Percentiles rank a stretch among this genome's conserved stretches.
Conservation (phyloP, 768 basidiomycete species). For the Pleurotus cornucopiae region DNA sequence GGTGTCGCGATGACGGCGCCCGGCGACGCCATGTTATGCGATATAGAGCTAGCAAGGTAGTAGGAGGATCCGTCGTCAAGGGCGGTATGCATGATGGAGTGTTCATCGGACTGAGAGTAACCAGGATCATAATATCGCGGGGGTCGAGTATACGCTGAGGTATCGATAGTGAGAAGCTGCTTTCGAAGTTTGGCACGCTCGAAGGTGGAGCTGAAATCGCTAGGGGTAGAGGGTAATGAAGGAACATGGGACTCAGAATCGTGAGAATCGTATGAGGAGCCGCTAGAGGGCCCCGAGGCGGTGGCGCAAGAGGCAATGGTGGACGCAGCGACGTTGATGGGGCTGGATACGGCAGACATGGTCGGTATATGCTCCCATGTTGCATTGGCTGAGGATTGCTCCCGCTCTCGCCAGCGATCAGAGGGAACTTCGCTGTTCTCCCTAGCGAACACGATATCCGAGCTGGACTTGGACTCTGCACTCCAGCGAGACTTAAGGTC, state of each 20-base stretch:
- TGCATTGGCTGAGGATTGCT: slow-evolving; percentile 42
- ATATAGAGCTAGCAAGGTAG: slow-evolving; percentile 43
- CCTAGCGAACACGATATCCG: slow-evolving; percentile 42
- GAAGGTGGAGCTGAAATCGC: slow-evolving; percentile 40
- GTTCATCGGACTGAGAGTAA: slow-evolving; percentile 38
- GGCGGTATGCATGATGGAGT: slow-evolving; percentile 73
- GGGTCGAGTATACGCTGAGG: slow-evolving; percentile 32
- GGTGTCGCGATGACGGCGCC: slow-evolving; percentile 36
- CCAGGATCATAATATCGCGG: slow-evolving; percentile 44
- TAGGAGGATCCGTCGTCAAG: slow-evolving; percentile 62
- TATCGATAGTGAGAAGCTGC: slow-evolving; percentile 59
- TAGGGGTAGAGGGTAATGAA: slow-evolving; percentile 58
- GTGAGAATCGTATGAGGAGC: slow-evolving; percentile 33
- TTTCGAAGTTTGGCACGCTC: slow-evolving; percentile 26
- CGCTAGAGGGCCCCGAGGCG: slow-evolving; percentile 46
- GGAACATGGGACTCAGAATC: slow-evolving; percentile 23
- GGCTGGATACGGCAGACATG: slow-evolving; percentile 42
- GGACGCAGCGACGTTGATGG: slow-evolving; percentile 25
- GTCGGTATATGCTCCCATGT: slow-evolving; percentile 46
- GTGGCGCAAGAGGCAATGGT: slow-evolving; percentile 37
- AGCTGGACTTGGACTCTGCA: slow-evolving; percentile 45
- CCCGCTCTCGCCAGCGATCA: slow-evolving; percentile 37
- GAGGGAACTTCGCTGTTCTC: slow-evolving; percentile 25
- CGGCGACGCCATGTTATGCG: slow-evolving; percentile 32
- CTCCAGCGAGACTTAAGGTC: slow-evolving; percentile 57